Base-by-base conservation (phyloP, 352 stramenopile genomes). In the Sclerospora graminicola region DNA sequence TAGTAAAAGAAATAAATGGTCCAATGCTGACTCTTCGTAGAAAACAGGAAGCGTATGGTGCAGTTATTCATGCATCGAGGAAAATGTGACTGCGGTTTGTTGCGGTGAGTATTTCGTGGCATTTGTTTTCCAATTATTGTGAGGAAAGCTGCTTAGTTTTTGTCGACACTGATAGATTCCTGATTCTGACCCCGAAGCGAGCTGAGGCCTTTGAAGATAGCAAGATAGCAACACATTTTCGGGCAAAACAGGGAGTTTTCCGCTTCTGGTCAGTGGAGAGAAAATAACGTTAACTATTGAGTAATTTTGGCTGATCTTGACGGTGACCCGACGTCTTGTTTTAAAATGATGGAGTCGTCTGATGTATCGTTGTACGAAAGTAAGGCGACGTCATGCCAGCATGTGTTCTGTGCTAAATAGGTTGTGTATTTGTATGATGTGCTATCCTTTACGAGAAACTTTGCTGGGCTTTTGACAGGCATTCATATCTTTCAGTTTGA, bases 401-500 rank as follows among this genome's bases (percentile, higher is more conserved):
- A 89, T 24, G 72, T 82, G 7, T 89, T 89, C 45, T 89, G 78
- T 41, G 56, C 53, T n/a, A 78, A 79, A 63, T 81, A 61, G 14
- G 66, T 56, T 49, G 19, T 51, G 27, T 31, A 41, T 18, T 7
- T n/a, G n/a, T n/a, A n/a, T n/a, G n/a, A n/a, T n/a, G n/a, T n/a
- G n/a, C n/a, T n/a, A n/a, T n/a, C n/a, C n/a, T n/a, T n/a, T n/a
- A n/a, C n/a, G n/a, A n/a, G n/a, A n/a, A n/a, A n/a, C n/a, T n/a
- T n/a, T n/a, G n/a, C n/a, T n/a, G n/a, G n/a, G n/a, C n/a, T n/a
- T 6, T 7, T 20, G 8, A 27, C 41, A 83, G 70, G 74, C 35
- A 78, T 90, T 51, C 78, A 90, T 49, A 84, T 90, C 44, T 90
- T 90, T 51, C 78, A 90, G 41, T 88, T 88, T 35, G 78, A 90